phyloP scores from a whole-genome alignment of 2,329 filamentous ascomycete species.

The Cladosporium oxysporum region DNA sequence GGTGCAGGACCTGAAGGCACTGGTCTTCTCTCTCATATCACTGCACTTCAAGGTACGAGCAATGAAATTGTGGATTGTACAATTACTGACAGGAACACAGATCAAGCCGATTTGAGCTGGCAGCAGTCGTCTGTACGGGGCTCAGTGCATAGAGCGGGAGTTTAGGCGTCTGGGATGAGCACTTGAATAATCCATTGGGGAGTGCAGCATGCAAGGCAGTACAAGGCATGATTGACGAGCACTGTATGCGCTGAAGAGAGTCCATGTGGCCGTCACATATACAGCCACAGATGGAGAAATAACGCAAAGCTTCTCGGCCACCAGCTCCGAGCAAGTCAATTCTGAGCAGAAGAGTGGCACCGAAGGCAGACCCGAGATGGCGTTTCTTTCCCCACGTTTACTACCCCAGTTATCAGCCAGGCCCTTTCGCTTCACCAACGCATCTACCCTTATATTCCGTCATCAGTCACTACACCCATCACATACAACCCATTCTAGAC shows the following conservation, averaged over 20 bases:
- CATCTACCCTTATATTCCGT: conserved; percentile 17
- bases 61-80: neutral
- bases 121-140: neutral
- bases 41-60: conserved; percentile 84
- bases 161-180: conserved; percentile 11
- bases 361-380: neutral
- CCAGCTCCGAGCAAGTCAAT: neutral
- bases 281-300: neutral
- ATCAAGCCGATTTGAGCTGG: conserved; percentile 36
- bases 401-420: conserved; percentile 14
- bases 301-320: neutral
- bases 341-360: neutral
- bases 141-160: conserved; percentile 15
- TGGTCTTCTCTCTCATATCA: conserved; percentile 94
- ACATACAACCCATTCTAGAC: neutral
- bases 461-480: conserved; percentile 12
- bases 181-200: conserved; percentile 5
- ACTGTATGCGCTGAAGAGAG: neutral
- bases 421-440: conserved; percentile 11
- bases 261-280: neutral
- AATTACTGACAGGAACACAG: conserved; percentile 22
- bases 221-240: neutral
- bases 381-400: conserved; percentile 10
- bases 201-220: neutral
- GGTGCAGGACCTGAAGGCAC: conserved; percentile 92